Base-by-base conservation (phyloP, 2,329 filamentous ascomycete species). In the Ophiostoma tasmaniense region DNA sequence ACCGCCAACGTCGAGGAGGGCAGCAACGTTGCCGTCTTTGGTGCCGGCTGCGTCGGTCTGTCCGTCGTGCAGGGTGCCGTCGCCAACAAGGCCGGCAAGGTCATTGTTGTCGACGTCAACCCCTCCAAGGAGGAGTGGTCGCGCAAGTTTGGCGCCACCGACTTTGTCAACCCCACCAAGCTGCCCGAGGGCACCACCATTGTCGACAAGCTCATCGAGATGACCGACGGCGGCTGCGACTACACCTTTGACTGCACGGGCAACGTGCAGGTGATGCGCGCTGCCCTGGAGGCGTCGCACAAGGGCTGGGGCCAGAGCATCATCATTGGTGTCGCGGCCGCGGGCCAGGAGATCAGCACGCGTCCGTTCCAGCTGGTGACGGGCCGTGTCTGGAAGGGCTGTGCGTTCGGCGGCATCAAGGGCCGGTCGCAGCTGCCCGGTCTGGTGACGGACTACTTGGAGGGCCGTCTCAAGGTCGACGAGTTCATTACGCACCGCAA, bases 191-290 rank as follows among this genome's bases (percentile, higher is more conserved):
- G 84, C 72, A 90, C 94, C 85, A 92, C 86, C 71, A 90, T 98
- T 74, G 92, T 96, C 76, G 92, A 97, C 77, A 90, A 94, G 83
- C 86, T 99, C 73, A 88, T 98, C 74, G 94, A 98, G 81, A 93
- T 98, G 90, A 99, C 95, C 1, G 95, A 98, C 76, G 95, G 95
- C 73, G 95, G 95, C 67, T 96, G 93, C 79, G 95, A 99, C 83
- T 98, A 97, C 84, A 99, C 95, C 66, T 99, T 99, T 78, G 95
- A 99, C 83, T 98, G 95, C 85, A 99, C 95, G 7, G 95, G 95
- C 71, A 98, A 98, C 77, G 93, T 98, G 67, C 87, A 89, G 74
- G 95, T 99, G 69, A 99, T 97, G 95, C 87, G 95, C 72, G 90
- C 92, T 67, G 95, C 95, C 55, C 88, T 99, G 71, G 94, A 99